phyloP scores from a whole-genome alignment of 306 rosid genomes.

The Alnus rubra region DNA sequence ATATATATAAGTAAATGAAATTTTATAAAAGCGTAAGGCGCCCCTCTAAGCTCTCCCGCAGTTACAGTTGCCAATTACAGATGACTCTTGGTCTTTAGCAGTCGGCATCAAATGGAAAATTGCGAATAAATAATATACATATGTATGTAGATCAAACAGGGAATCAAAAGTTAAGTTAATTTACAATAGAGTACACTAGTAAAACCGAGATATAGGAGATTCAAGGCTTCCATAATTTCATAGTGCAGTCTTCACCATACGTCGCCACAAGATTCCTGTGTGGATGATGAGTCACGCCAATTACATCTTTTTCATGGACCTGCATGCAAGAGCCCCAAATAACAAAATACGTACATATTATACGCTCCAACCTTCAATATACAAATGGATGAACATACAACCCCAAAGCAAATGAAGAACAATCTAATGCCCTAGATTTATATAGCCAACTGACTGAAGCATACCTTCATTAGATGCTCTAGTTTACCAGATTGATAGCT shows the following conservation, averaged over 20 bases:
- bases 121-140: slow-evolving; percentile 1
- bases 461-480: slow-evolving; percentile 98
- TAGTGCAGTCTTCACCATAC: slow-evolving; percentile 78
- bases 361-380: background rate
- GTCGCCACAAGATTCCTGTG: slow-evolving; percentile 97
- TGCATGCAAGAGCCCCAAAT: slow-evolving; percentile 39
- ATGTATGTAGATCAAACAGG: background rate
- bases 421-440: slow-evolving; percentile 21
- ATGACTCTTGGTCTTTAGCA: background rate
- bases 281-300: slow-evolving; percentile 92
- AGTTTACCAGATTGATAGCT: slow-evolving; percentile 92
- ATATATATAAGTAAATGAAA: no score
- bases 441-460: slow-evolving; percentile 13
- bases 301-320: slow-evolving; percentile 97
- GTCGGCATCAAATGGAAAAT: background rate
- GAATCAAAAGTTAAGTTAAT: background rate
- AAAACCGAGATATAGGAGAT: slow-evolving; percentile 3
- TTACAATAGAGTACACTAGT: background rate
- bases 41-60: background rate
- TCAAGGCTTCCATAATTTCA: slow-evolving; percentile 98
- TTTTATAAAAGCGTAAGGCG: no score
- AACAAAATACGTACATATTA: background rate
- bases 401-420: background rate
- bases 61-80: slow-evolving; percentile 4
- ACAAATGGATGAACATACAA: no score